A percentile compares a stretch with the other conserved stretches of the same genome.
Evolutionary conservation across 139 green algal genomes (phyloP).

Genomic region (Medakamo hakoo): DNA sequence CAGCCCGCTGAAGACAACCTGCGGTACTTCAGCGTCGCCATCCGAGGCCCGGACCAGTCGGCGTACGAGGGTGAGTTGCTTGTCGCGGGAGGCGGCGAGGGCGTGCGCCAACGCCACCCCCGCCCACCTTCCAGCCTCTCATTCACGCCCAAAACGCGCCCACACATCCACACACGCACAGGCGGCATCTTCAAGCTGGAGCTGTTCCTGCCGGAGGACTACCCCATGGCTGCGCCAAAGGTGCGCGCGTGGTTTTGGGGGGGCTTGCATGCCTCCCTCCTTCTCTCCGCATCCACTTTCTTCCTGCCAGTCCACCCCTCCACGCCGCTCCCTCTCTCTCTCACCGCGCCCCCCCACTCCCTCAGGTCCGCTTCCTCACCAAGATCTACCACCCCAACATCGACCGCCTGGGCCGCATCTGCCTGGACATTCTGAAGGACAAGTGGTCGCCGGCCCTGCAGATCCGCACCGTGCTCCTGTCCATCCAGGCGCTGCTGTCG

Average conservation of each 20-base stretch:
- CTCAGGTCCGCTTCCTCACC: conserved; percentile 88
- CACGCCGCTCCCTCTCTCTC: background rate
- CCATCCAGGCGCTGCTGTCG: conserved; percentile 90
- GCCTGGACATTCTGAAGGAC: conserved; percentile 98
- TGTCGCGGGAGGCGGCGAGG: too few relatives aligned
- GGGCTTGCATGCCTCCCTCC: background rate
- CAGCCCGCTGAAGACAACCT: conserved; percentile 91
- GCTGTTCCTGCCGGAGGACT: conserved; percentile 97
- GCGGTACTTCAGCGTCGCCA: conserved; percentile 97
- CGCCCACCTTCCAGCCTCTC: too few relatives aligned
- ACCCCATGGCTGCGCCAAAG: conserved; percentile 97
- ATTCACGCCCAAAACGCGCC: background rate
- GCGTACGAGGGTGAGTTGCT: conserved; percentile 88
- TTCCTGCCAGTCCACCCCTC: too few relatives aligned
- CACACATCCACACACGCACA: conserved; percentile 11
- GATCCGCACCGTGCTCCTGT: conserved; percentile 94
- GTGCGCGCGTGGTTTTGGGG: too few relatives aligned
- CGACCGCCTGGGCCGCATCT: conserved; percentile 97
- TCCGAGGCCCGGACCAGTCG: conserved; percentile 71
- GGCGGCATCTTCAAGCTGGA: conserved; percentile 93
- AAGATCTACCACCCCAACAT: conserved; percentile 99
- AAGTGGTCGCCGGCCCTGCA: conserved; percentile 98
- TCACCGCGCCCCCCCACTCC: background rate
- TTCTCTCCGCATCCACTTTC: background rate
- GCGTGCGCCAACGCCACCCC: too few relatives aligned